Base-by-base conservation (phyloP, 192 early-diverging fungal species). In the Ambispora gerdemannii region DNA sequence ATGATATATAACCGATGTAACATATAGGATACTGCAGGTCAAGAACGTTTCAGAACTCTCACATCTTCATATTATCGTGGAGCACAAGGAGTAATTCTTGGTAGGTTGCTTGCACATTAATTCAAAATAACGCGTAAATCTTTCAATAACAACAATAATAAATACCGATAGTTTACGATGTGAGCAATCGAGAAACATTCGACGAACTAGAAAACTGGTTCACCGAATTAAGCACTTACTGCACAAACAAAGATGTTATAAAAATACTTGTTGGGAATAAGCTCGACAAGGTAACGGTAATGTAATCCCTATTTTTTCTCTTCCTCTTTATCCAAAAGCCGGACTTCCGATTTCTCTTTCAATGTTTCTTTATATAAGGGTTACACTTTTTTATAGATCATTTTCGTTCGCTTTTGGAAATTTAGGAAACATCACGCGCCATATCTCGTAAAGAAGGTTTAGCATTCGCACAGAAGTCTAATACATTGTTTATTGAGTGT, bases 251-350 rank as follows among this genome's bases (percentile, higher is more conserved):
- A 56, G 91, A 95, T 28, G 90, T 99, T 35, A 90, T 99, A 32
- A 97, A 93, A 80, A 97, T 98, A 86, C 90, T 99, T 76, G 92
- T 99, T 20, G 97, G 96, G 59, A 99, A 99, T 80, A 99, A 99
- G 76, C 88, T 92, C 50, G 97, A 99, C 82, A 95, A 94, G 84
- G 94, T 92, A 81, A 70, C 67, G 2, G 58, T 71, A 1, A 70
- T 77, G 4, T 84, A 81, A 65, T 36, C 73, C 61, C 71, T 73
- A 60, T 20, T 20, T 50, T 31, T 6, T 66, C 34, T n/a, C 20
- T 20, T 31, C 8, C 19, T 28, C 47, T 63, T 22, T 24, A 19
- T 17, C 25, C 28, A 4, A 38, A 27, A 8, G 19, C 3, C 11
- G 28, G 1, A 24, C 15, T 27, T 53, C 36, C 33, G 8, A 63